Evolutionary conservation across 2,329 filamentous ascomycete genomes (phyloP).

Genomic region (Huntiella abstrusa): DNA sequence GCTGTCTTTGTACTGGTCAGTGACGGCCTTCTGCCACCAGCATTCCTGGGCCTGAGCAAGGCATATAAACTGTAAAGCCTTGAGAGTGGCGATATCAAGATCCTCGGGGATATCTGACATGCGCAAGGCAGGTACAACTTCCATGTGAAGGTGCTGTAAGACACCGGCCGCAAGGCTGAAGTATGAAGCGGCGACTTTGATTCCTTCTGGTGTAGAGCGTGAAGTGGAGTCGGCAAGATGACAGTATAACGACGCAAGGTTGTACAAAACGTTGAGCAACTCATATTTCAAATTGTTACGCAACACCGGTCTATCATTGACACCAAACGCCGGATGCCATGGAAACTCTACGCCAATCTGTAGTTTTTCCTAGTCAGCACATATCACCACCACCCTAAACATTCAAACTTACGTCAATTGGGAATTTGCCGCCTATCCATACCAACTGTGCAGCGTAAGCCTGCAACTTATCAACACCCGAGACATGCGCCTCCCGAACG

Average conservation of each 20-base stretch:
- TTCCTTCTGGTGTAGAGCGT: constrained; percentile 56
- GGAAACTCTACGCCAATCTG: constrained; percentile 87
- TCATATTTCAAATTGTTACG: constrained; percentile 59
- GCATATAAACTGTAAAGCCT: constrained; percentile 65
- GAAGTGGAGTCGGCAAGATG: constrained; percentile 74
- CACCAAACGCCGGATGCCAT: constrained; percentile 88
- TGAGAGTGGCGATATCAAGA: constrained; percentile 78
- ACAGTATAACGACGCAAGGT: constrained; percentile 81
- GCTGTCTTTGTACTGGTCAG: constrained; percentile 80
- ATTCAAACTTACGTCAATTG: constrained; percentile 52
- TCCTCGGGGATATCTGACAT: constrained; percentile 73
- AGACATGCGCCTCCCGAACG: constrained; percentile 71
- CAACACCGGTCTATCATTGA: constrained; percentile 57
- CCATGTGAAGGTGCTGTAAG: constrained; percentile 55
- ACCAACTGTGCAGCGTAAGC: constrained; percentile 81
- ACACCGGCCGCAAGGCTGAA: constrained; percentile 79
- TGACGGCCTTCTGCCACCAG: constrained; percentile 94
- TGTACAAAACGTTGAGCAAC: constrained; percentile 81
- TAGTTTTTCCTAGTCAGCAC: neutral
- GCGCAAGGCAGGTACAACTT: constrained; percentile 65
- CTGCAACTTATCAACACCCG: constrained; percentile 73
- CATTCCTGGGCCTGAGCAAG: constrained; percentile 92
- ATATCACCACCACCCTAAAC: neutral
- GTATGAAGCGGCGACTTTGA: constrained; percentile 77
- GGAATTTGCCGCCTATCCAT: constrained; percentile 90